Evolutionary conservation across 805 yeast species (phyloP), one percentile per base, ranked within the genome.

Genomic region (Myxozyma monticola): DNA sequence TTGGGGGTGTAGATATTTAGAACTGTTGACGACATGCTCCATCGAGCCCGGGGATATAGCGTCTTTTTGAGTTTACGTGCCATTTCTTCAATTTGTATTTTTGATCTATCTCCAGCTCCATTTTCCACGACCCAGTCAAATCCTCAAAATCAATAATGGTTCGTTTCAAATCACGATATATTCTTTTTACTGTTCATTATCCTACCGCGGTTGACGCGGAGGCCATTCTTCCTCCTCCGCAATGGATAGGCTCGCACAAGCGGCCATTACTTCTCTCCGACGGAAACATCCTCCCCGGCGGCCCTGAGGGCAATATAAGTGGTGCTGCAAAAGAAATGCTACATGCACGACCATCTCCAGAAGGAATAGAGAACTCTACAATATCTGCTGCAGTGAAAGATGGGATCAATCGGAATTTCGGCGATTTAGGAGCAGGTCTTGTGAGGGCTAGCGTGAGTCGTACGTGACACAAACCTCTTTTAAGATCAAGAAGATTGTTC

Each of bases 121-220:
- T 9, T 5, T 9, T 12, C 8, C 34, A 30, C 8, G n/a, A 30
- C 4, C 34, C 5, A 9, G 34, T 9, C 34, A 5, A 30, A 5
- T 5, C 8, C 8, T n/a, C 8, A 9, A n/a, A 30, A n/a, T 5
- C 34, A 9, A n/a, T 15, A 9, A 90, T 90, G 98, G 98, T 90
- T 14, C 78, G 98, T 62, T 73, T 90, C 25, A 90, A 90, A 66
- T 82, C 89, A 15, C 72, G 98, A 59, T 90, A 91, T 62, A 74
- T 90, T 10, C 73, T 89, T 3, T 90, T 91, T 65, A 96, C 89
- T 59, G 68, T 90, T 0, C 66, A 86, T 3, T 81, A 81, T 57
- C 95, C 96, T 2, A 20, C 42, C 9, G 12, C 40, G 26, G 28
- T 6, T n/a, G 28, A 8, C 40, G 12, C 5, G 9, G 6, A n/a